Base-by-base conservation (phyloP, 2,329 filamentous ascomycete species). In the Penicillium sp. region DNA sequence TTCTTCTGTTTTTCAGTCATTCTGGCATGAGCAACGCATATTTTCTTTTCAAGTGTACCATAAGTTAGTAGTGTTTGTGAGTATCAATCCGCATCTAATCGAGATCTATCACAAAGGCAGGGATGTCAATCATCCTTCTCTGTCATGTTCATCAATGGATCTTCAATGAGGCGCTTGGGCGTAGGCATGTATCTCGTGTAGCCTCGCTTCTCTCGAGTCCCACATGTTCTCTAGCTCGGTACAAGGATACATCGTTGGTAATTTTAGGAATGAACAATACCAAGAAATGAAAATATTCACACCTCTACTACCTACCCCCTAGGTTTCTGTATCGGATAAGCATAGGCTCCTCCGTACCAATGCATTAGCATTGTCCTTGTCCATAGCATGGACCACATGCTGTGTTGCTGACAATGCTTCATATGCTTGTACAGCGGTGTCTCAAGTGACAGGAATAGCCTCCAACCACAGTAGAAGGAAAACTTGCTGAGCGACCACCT, bases 41-140 rank as follows among this genome's bases (percentile, higher is more conserved):
- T 38, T 53, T 53, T 41, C 29, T 57, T 53, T 55, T 41, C 43
- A 31, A 49, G 15, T 65, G 57, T 63, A 61, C 39, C 52, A 61
- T 60, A 57, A 27, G 4, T 49, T 21, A 33, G 33, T 44, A 33
- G 27, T 42, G 29, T 7, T 4, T n/a, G n/a, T 27, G 33, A 35
- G 33, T 35, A 35, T 35, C 13, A 50, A 21, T 35, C 12, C 25
- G 13, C n/a, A 31, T 39, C 35, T 35, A n/a, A 53, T 41, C 35
- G 21, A 48, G 42, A 48, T 48, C 43, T 36, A 53, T 53, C 54
- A 53, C 49, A 42, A 31, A 15, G 9, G 17, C n/a, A 13, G 4
- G 53, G 17, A 44, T 44, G 29, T n/a, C 49, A 36, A 61, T 50
- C 43, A 43, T 31, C 33, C 21, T 25, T 42, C 21, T 25, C 50